Percentiles rank a stretch among this genome's conserved stretches.
Conservation (phyloP, 179 eudicot genomes). For the Patellifolia procumbens region DNA sequence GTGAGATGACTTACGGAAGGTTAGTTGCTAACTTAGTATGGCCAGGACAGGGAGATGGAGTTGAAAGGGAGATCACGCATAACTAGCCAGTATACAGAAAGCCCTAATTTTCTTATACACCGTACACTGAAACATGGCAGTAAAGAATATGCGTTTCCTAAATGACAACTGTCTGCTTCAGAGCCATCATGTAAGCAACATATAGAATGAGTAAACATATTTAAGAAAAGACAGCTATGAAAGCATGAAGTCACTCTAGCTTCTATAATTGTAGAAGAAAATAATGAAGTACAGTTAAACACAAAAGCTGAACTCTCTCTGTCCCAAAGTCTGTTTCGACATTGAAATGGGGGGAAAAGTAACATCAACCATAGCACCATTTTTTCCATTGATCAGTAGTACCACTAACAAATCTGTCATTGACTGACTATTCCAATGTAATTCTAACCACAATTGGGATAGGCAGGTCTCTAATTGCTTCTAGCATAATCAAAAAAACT, state of each 20-base stretch:
- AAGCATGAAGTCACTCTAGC: background rate
- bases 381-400: background rate
- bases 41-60: background rate
- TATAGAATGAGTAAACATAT: background rate
- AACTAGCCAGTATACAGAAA: background rate
- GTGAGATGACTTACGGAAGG: background rate
- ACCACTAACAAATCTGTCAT: background rate
- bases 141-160: background rate
- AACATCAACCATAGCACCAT: background rate
- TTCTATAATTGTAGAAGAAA: background rate
- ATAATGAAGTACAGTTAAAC: background rate
- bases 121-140: background rate
- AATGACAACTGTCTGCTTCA: background rate
- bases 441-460: background rate
- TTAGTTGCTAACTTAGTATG: background rate
- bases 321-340: background rate
- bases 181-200: background rate
- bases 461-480: background rate
- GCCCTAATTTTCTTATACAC: no score
- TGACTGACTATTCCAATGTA: background rate
- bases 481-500: background rate
- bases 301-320: background rate
- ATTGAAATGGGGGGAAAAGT: background rate
- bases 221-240: background rate
- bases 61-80: background rate